Conservation (phyloP, 179 eudicot genomes). For the Drosera spatulata region DNA sequence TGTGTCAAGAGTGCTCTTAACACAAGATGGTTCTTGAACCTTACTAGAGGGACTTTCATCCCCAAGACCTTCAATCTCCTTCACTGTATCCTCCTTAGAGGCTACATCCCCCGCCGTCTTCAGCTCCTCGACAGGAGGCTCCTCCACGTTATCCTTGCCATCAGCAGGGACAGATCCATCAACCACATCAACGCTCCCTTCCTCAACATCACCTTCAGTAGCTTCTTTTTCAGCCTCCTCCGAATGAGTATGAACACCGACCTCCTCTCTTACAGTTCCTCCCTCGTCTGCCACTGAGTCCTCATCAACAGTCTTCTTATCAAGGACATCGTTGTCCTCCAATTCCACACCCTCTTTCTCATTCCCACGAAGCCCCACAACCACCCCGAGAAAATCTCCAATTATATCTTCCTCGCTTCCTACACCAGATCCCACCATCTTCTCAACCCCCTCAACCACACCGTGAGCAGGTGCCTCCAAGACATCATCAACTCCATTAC, state of each 20-base stretch:
- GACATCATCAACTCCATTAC: conserved; percentile 26
- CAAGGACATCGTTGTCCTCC: conserved; percentile 6
- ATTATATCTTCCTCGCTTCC: conserved; percentile 18
- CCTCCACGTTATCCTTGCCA: neutral
- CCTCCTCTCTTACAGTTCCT: neutral
- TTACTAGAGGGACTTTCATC: conserved; percentile 9
- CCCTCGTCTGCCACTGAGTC: conserved; percentile 16
- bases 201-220: neutral
- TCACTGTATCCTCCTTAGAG: conserved; percentile 5
- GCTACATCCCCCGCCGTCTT: neutral
- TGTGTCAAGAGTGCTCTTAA: conserved; percentile 8
- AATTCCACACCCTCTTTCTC: conserved; percentile 7
- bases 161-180: neutral
- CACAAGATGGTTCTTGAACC: conserved; percentile 7
- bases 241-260: neutral
- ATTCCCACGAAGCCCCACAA: conserved; percentile 6
- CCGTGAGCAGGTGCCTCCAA: conserved; percentile 17
- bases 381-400: conserved; percentile 18
- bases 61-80: conserved; percentile 3
- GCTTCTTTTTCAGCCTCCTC: neutral
- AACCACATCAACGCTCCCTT: neutral
- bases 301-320: conserved; percentile 10
- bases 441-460: conserved; percentile 7
- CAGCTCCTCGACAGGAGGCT: conserved; percentile 3
- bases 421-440: conserved; percentile 16